These are phyloP conservation scores for Coccomyxa sp. DNA, from an alignment of 139 green algal species.

Conservation along the genomic window DNA sequence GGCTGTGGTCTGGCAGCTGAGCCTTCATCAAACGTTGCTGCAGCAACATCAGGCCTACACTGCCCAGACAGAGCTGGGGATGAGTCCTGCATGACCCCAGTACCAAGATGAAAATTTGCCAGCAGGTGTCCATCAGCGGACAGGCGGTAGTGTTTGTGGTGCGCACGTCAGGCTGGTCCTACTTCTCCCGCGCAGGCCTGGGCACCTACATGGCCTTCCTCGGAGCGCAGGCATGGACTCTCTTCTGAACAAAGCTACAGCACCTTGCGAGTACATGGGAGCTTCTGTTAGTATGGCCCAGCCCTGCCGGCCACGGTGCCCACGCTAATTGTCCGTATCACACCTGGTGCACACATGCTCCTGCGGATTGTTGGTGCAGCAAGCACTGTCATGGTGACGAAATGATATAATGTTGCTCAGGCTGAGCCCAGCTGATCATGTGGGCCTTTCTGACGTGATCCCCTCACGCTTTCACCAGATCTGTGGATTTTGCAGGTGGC, in stretches of 20 bases:
- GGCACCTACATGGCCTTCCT: constrained; percentile 76
- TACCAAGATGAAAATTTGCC: too few species aligned
- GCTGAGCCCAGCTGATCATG: not conserved
- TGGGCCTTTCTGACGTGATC: not conserved
- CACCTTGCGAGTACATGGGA: too few species aligned
- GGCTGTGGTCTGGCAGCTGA: too few species aligned
- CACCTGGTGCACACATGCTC: not conserved
- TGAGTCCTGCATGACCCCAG: too few species aligned
- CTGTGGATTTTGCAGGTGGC: constrained; percentile 24
- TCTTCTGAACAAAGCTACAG: not conserved
- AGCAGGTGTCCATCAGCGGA: constrained; percentile 61
- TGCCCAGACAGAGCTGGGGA: too few species aligned
- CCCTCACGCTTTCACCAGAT: not conserved
- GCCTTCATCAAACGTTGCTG: too few species aligned
- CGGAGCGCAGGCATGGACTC: constrained; percentile 45
- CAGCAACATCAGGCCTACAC: too few species aligned
- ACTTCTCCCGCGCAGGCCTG: constrained; percentile 44
- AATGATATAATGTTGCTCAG: not conserved
- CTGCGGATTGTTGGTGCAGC: too few species aligned
- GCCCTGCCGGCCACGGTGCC: not conserved
- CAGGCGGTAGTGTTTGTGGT: constrained; percentile 83
- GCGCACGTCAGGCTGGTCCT: constrained; percentile 50
- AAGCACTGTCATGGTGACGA: too few species aligned
- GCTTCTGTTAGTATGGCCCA: too few species aligned
- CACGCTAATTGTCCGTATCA: not conserved